Percentiles rank a stretch among this genome's conserved stretches.
These are phyloP conservation scores for Penicillium soppii DNA, from an alignment of 495 filamentous ascomycete genomes.

Conservation along the genomic window DNA sequence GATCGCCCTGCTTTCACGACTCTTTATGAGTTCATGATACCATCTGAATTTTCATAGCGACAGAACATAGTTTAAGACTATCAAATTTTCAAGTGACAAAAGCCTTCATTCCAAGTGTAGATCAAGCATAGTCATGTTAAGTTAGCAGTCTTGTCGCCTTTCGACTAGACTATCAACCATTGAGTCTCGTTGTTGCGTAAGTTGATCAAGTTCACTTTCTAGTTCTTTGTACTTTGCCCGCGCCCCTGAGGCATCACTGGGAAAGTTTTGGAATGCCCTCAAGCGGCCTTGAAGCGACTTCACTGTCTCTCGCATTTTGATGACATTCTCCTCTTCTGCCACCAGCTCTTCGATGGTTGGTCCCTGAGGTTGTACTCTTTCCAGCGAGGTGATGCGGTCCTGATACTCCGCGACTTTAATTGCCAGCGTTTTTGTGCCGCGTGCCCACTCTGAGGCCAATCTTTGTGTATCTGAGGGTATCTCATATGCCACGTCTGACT, in stretches of 20 bases:
- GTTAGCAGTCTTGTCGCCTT: background rate
- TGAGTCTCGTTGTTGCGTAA: slow-evolving; percentile 60
- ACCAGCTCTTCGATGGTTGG: slow-evolving; percentile 52
- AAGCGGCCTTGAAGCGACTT: slow-evolving; percentile 54
- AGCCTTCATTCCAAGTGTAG: background rate
- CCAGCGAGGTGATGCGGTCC: slow-evolving; percentile 45
- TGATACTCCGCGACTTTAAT: slow-evolving; percentile 59
- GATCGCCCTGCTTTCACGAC: slow-evolving; percentile 12
- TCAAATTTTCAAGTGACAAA: background rate
- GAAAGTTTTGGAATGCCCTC: slow-evolving; percentile 63
- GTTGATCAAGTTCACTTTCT: slow-evolving; percentile 55
- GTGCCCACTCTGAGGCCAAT: slow-evolving; percentile 61
- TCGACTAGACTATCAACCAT: slow-evolving; percentile 61
- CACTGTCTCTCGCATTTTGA: slow-evolving; percentile 34
- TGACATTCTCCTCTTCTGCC: slow-evolving; percentile 42
- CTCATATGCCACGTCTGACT: slow-evolving; percentile 48
- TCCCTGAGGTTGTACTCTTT: slow-evolving; percentile 34
- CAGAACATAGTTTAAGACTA: background rate
- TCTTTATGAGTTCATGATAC: slow-evolving; percentile 31
- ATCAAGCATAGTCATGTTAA: background rate
- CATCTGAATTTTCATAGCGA: slow-evolving; percentile 16
- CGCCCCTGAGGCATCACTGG: slow-evolving; percentile 66
- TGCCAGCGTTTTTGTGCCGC: slow-evolving; percentile 57
- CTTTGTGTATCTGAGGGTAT: slow-evolving; percentile 51
- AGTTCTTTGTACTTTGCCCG: slow-evolving; percentile 62